Conservation (phyloP, 2,329 filamentous ascomycete genomes). For the Didymella pinodella region DNA sequence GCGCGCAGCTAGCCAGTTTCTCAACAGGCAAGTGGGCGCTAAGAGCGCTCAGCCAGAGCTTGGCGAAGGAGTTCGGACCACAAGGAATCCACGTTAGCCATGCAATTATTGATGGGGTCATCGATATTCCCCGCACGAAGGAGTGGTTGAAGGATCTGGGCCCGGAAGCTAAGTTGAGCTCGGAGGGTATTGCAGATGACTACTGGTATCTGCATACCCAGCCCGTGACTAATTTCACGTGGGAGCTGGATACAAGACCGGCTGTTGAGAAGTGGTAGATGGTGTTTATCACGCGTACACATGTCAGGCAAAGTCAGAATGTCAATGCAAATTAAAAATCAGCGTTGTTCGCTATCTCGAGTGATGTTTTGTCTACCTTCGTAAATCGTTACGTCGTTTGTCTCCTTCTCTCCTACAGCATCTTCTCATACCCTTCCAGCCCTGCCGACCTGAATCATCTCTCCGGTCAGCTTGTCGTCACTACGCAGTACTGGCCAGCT, state of each 20-base stretch:
- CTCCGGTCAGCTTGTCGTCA: constrained; percentile 74
- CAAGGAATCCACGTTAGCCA: constrained; percentile 85
- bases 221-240: constrained; percentile 78
- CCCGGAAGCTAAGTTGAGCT: constrained; percentile 73
- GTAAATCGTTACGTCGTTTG: constrained; percentile 20
- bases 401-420: background rate
- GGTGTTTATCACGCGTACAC: background rate
- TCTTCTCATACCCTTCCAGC: constrained; percentile 60
- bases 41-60: constrained; percentile 74
- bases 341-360: background rate
- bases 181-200: constrained; percentile 82
- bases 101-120: constrained; percentile 83
- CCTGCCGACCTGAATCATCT: constrained; percentile 89
- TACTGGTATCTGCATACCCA: constrained; percentile 89
- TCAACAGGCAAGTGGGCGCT: constrained; percentile 82
- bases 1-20: constrained; percentile 73
- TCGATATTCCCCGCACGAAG: constrained; percentile 78
- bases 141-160: constrained; percentile 63
- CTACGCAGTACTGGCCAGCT: constrained; percentile 87
- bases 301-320: background rate
- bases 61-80: constrained; percentile 85
- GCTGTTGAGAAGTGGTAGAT: constrained; percentile 82
- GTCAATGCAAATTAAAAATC: background rate
- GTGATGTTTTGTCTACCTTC: constrained; percentile 11
- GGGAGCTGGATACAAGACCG: constrained; percentile 81